Evolutionary conservation across 805 yeast species (phyloP), one percentile per base, ranked within the genome.

Genomic region (Pichia occidentalis): DNA sequence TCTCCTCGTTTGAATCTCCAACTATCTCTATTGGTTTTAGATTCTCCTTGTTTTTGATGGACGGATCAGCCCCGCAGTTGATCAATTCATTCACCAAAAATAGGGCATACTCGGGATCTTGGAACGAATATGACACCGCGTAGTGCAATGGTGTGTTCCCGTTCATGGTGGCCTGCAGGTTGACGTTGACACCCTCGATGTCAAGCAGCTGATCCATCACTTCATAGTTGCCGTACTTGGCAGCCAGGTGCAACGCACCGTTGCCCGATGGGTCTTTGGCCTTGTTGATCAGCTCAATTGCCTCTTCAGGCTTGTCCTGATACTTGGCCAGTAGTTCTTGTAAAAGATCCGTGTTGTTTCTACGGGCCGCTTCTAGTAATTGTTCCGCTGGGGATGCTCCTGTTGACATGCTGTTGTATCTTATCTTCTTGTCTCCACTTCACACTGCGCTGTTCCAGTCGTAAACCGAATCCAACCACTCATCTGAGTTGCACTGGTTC

Each of bases 11-110:
- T 12, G 78, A 75, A 17, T 67, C 67, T 7, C 72, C 70, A 13
- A 54, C 43, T 43, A 87, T 66, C 48, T 85, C 86, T 27, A 81
- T 68, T 6, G 97, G 95, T 49, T 74, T 84, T 50, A 80, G 71
- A 18, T 85, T 85, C 27, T 68, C 65, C 25, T 68, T 70, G 53
- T 83, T 83, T 46, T 57, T 68, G 13, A 73, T 54, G 34, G 71
- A 67, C 3, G 94, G 85, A 60, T 88, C 92, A 2, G 92, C 80
- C 3, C 98, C 97, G 21, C 94, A 95, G 52, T 88, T 96, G 28
- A 92, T 65, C 45, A 92, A 70, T 56, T 80, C 82, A 52, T 85
- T 95, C 10, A 80, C 75, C 24, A 87, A 67, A 48, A 79, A 85
- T 18, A 69, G 64, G 1, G 95, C 96, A 58, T 82, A 87, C 43